Conservation (phyloP, 106 monocot genomes). For the Dactylorhiza incarnata region DNA sequence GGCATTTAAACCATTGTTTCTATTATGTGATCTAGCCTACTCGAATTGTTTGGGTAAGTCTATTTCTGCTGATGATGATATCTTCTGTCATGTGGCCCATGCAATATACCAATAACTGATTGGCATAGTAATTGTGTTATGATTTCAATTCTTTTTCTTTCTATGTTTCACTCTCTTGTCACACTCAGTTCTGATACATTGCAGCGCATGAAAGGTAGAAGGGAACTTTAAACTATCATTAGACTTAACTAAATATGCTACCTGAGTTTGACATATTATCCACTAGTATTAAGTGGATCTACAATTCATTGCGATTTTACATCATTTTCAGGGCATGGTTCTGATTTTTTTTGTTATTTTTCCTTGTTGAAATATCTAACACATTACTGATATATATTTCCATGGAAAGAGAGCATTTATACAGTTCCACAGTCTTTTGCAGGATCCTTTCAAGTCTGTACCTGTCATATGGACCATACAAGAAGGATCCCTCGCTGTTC, state of each 20-base stretch:
- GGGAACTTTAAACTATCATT: neutral
- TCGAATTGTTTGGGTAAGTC: neutral
- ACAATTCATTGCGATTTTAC: neutral
- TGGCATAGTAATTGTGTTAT: neutral
- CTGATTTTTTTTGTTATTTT: neutral
- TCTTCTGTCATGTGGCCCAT: neutral
- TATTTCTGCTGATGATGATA: neutral
- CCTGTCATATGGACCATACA: slow-evolving; percentile 86
- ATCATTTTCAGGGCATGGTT: neutral
- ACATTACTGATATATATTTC: neutral
- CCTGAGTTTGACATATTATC: neutral
- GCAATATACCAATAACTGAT: neutral
- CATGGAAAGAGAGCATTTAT: slow-evolving; percentile 18
- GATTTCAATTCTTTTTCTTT: neutral
- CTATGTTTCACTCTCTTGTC: neutral
- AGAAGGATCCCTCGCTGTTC: slow-evolving; percentile 63
- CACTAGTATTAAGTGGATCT: neutral
- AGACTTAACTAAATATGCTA: neutral
- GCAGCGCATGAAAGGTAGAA: neutral
- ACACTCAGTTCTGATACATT: neutral
- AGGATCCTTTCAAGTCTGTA: slow-evolving; percentile 96
- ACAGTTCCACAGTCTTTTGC: slow-evolving; percentile 64
- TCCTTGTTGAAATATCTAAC: neutral
- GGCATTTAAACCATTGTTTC: neutral
- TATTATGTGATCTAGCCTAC: neutral